Evolutionary conservation across 495 filamentous ascomycete species (phyloP), one percentile per base, ranked within the genome.

Genomic region (Lophiostoma macrostomum): DNA sequence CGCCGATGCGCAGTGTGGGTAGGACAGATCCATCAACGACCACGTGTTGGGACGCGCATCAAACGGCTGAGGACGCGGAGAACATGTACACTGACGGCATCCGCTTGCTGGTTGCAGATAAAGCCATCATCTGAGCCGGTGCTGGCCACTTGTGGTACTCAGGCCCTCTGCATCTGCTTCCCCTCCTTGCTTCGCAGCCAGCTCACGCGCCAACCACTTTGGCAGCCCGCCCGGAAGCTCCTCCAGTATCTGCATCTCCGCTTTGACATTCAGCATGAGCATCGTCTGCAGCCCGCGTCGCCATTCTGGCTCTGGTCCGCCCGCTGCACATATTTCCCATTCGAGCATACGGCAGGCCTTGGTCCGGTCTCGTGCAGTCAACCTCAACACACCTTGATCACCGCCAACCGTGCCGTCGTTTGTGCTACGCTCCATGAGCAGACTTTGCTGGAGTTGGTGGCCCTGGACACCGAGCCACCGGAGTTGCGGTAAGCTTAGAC

Each of bases 241-340:
- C 14, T 88, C 88, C 45, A 96, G 72, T 7, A 86, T 74, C 71
- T 98, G 88, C 53, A 93, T 91, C 70, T 98, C 93, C 1, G 85
- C 88, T 66, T 98, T 98, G 43, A 88, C 53, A 60, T 87, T 86
- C 43, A 95, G 64, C 73, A 95, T 80, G 38, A 97, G 66, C 90
- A 97, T 96, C 4, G 77, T 68, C 70, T 95, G 91, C 57, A 97
- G 63, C 61, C 93, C 88, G 10, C 65, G 62, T 36, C 78, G 74
- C 72, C 82, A 83, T 24, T 79, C 75, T 1, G 45, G 71, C 60
- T 83, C 76, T 0, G 70, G 68, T 6, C 75, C 79, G 50, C 69
- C 67, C 34, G 71, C 73, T 7, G 65, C 67, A 63, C 75, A 76
- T 1, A 74, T 68, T 18, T 73, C 72, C 32, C 74, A 80, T 8